phyloP scores from a whole-genome alignment of 179 eudicot genomes.

The Beta macrorhiza region DNA sequence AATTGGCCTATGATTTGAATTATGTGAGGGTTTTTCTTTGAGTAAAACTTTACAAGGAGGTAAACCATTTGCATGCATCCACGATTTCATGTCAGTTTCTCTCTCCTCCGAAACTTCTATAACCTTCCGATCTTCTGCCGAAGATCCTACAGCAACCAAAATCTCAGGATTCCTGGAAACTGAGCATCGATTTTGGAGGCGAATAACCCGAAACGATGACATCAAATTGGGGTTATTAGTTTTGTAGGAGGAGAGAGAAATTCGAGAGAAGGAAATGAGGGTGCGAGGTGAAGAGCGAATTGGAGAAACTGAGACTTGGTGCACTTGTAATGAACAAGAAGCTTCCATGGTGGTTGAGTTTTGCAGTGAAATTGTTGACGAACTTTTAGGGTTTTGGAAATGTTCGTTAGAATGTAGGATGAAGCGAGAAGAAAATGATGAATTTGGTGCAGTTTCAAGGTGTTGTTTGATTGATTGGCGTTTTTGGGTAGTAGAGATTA shows the following conservation, averaged over 20 bases:
- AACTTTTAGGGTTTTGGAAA: too few relatives aligned
- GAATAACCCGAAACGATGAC: neutral
- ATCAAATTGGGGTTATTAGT: neutral
- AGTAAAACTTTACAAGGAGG: slow-evolving; percentile 76
- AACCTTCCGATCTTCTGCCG: neutral
- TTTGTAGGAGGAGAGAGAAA: neutral
- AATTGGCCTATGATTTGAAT: slow-evolving; percentile 51
- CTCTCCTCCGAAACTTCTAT: neutral
- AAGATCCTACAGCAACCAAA: slow-evolving; percentile 11
- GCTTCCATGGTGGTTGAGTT: slow-evolving; percentile 13
- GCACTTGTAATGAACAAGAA: slow-evolving; percentile 7
- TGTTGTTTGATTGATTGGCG: too few relatives aligned
- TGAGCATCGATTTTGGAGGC: neutral
- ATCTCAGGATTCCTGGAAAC: neutral
- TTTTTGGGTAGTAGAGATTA: too few relatives aligned
- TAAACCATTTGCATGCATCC: slow-evolving; percentile 88
- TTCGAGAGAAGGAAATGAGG: neutral
- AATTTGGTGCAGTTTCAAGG: too few relatives aligned
- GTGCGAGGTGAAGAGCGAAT: slow-evolving; percentile 3
- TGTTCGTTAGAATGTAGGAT: too few relatives aligned
- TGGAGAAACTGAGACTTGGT: slow-evolving; percentile 1
- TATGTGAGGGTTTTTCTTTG: slow-evolving; percentile 58
- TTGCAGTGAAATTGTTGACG: neutral
- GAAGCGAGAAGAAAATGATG: too few relatives aligned
- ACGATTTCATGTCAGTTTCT: slow-evolving; percentile 56